Evolutionary conservation across 2,329 filamentous ascomycete species (phyloP).

Genomic region (Trichoderma semiorbis): DNA sequence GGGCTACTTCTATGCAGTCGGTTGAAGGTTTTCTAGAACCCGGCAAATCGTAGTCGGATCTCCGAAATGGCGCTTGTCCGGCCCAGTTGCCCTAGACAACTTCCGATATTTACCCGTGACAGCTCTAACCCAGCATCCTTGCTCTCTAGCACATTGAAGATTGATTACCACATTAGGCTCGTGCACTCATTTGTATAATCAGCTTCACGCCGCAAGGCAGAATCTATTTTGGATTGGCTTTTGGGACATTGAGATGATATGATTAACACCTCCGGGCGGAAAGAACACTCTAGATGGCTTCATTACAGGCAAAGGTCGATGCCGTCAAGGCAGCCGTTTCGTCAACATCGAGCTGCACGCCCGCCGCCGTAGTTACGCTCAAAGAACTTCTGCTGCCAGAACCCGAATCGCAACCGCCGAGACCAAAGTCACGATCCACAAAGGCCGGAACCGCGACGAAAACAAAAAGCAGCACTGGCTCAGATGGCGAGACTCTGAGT

Average conservation of each 20-base stretch:
- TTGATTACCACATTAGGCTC: slow-evolving; percentile 15
- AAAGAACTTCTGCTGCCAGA: slow-evolving; percentile 45
- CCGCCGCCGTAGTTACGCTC: slow-evolving; percentile 44
- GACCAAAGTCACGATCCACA: slow-evolving; percentile 27
- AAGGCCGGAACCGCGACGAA: slow-evolving; percentile 28
- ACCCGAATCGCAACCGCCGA: slow-evolving; percentile 26
- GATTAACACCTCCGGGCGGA: slow-evolving; percentile 27
- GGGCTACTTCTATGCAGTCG: neutral
- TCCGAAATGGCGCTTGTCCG: slow-evolving; percentile 2
- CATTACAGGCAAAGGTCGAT: slow-evolving; percentile 42
- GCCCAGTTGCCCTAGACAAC: slow-evolving; percentile 38
- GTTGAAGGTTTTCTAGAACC: neutral
- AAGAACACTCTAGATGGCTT: slow-evolving; percentile 40
- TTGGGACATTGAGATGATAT: slow-evolving; percentile 30
- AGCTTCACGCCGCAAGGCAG: slow-evolving; percentile 24
- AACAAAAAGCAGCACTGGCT: slow-evolving; percentile 23
- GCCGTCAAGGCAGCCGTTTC: slow-evolving; percentile 53
- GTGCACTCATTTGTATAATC: slow-evolving; percentile 21
- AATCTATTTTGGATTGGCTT: slow-evolving; percentile 25
- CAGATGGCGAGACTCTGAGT: slow-evolving; percentile 29
- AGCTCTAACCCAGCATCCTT: neutral
- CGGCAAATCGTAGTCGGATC: neutral
- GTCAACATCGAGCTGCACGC: slow-evolving; percentile 52
- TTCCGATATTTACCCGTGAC: slow-evolving; percentile 32
- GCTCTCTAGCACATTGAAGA: slow-evolving; percentile 3